Percentiles rank a stretch among this genome's conserved stretches.
Conservation (phyloP, 352 stramenopile genomes). For the Phytopythium ostracodes region DNA sequence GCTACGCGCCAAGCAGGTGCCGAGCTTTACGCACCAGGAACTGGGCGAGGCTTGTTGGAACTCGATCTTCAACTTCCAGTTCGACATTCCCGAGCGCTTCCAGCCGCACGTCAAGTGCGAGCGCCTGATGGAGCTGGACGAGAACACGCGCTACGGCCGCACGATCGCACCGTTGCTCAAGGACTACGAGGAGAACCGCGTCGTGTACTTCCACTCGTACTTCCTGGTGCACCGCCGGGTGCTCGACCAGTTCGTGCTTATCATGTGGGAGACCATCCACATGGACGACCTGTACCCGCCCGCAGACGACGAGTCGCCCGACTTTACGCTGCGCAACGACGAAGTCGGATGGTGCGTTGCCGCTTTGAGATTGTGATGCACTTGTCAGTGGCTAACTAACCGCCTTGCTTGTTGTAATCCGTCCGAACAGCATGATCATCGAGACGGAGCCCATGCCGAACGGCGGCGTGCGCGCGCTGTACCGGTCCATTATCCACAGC, state of each 20-base stretch:
- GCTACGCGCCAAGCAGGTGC: slow-evolving; percentile 52
- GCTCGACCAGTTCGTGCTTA: slow-evolving; percentile 48
- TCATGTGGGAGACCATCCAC: slow-evolving; percentile 70
- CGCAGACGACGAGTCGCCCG: slow-evolving; percentile 31
- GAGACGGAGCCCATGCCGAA: slow-evolving; percentile 50
- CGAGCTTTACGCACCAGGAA: slow-evolving; percentile 53
- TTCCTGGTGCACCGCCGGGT: slow-evolving; percentile 63
- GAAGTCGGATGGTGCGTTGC: slow-evolving; percentile 71
- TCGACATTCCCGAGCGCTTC: slow-evolving; percentile 65
- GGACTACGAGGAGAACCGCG: slow-evolving; percentile 43
- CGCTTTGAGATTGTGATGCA: no score
- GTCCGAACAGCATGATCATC: slow-evolving; percentile 44
- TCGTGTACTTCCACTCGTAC: slow-evolving; percentile 79
- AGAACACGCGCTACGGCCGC: slow-evolving; percentile 73
- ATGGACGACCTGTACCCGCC: slow-evolving; percentile 62
- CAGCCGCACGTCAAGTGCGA: slow-evolving; percentile 62
- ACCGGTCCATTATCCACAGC: slow-evolving; percentile 67
- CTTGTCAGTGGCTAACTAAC: no score
- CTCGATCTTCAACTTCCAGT: slow-evolving; percentile 73
- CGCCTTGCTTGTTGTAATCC: background rate
- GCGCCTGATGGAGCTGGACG: slow-evolving; percentile 72
- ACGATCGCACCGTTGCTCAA: slow-evolving; percentile 70
- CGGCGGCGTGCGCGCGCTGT: slow-evolving; percentile 45
- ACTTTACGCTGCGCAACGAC: slow-evolving; percentile 65
- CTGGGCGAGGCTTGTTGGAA: slow-evolving; percentile 70